Evolutionary conservation across 2,329 filamentous ascomycete species (phyloP), one percentile per base, ranked within the genome.

Genomic region (Ophiostoma ulmi): DNA sequence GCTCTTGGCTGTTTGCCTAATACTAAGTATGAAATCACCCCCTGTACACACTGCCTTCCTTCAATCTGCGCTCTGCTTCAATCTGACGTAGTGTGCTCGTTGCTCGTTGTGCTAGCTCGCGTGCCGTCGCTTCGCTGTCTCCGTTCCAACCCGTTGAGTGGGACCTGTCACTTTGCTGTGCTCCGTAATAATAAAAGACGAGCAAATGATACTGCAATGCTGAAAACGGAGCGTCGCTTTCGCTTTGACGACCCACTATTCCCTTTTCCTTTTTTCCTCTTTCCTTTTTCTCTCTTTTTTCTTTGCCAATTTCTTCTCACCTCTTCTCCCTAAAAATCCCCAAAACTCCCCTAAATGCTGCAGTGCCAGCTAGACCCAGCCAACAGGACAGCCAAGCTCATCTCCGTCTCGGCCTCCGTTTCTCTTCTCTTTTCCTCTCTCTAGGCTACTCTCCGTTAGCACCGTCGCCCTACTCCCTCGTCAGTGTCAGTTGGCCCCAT

Each of bases 71-170:
- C 39, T 17, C 11, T 31, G 31, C 31, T 31, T 31, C 31, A 31
- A 4, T 31, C 44, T 48, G 44, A 48, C 52, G 52, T 58, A 20
- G 44, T 3, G 31, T 31, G 31, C 44, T 48, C n/a, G 52, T 58
- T 58, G 52, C 52, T 26, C 44, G 44, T 3, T 55, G 52, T 22
- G 52, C 52, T 58, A 26, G 52, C 52, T 58, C 52, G 52, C 52
- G 58, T 63, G 58, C 11, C 58, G 63, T 65, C 63, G 63, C 63
- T 65, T 38, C 36, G 63, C 20, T 22, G 63, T 39, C 35, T 65
- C 63, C 63, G 63, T 65, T 41, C 35, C 63, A 39, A 39, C 63
- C 63, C 36, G 63, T 36, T 35, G 17, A 20, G 14, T 63, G 26
- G 20, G 26, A 36, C 58, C 31, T 63, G 26, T 35, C 31, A 61